Conservation (phyloP, 768 basidiomycete genomes). For the Butyriboletus loyo region DNA sequence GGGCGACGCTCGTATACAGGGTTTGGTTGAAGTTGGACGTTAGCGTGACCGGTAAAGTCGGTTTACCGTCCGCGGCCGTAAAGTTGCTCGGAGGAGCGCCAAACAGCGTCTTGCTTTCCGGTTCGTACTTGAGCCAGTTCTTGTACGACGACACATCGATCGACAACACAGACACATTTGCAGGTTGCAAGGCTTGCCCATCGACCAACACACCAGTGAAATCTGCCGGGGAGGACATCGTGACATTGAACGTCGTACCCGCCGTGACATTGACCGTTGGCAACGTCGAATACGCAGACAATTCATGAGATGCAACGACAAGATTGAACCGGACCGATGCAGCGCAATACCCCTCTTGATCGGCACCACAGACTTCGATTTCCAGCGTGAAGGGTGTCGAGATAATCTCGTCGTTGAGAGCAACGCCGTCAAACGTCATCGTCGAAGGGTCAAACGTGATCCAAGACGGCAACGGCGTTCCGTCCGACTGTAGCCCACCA, state of each 20-base stretch:
- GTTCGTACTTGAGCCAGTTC: slow-evolving; percentile 63
- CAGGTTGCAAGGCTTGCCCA: slow-evolving; percentile 51
- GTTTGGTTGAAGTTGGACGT: slow-evolving; percentile 66
- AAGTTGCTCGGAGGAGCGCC: slow-evolving; percentile 58
- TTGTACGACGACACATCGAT: slow-evolving; percentile 58
- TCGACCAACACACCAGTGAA: slow-evolving; percentile 65
- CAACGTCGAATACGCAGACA: slow-evolving; percentile 49
- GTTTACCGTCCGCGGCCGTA: slow-evolving; percentile 32
- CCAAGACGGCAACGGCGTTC: slow-evolving; percentile 74
- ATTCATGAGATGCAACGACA: slow-evolving; percentile 64
- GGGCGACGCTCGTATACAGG: slow-evolving; percentile 55
- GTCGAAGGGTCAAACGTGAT: slow-evolving; percentile 63
- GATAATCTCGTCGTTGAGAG: slow-evolving; percentile 48
- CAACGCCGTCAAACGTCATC: slow-evolving; percentile 76
- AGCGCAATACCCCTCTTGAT: slow-evolving; percentile 70
- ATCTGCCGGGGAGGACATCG: slow-evolving; percentile 52
- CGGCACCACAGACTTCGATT: slow-evolving; percentile 65
- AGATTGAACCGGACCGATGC: slow-evolving; percentile 58
- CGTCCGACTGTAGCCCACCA: slow-evolving; percentile 58
- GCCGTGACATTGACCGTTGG: slow-evolving; percentile 72
- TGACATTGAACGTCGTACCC: slow-evolving; percentile 49
- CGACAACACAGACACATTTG: slow-evolving; percentile 52
- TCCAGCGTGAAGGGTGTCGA: slow-evolving; percentile 42
- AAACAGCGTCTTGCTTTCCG: slow-evolving; percentile 50
- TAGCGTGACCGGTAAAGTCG: slow-evolving; percentile 57